Conservation (phyloP, 768 basidiomycete species). For the Termitomyces heimii region DNA sequence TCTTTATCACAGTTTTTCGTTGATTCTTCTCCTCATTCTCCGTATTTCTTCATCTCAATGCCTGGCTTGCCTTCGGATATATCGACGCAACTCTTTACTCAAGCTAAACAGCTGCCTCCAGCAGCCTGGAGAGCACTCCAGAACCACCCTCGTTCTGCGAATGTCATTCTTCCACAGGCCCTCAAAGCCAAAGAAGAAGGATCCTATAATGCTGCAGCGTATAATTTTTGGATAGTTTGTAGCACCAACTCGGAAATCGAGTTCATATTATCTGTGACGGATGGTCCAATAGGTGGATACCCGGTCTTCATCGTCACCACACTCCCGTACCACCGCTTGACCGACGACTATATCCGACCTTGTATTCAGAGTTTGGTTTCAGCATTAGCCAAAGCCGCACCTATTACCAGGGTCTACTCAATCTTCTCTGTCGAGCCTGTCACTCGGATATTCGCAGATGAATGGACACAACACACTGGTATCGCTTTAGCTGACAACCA, state of each 20-base stretch:
- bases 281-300: constrained; percentile 49
- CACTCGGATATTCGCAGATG: constrained; percentile 34
- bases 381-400: constrained; percentile 21
- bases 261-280: constrained; percentile 56
- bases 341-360: constrained; percentile 26
- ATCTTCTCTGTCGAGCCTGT: constrained; percentile 53
- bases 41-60: constrained; percentile 1
- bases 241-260: constrained; percentile 24
- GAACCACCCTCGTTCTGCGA: constrained; percentile 31
- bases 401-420: constrained; percentile 49
- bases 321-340: constrained; percentile 32
- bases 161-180: constrained; percentile 34
- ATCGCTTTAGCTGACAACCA: constrained; percentile 29
- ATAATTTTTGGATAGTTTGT: constrained; percentile 32
- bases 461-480: constrained; percentile 44
- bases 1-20: background rate
- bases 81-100: constrained; percentile 15
- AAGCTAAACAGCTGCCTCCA: constrained; percentile 29
- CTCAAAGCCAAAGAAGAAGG: constrained; percentile 20
- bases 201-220: background rate
- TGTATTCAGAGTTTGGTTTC: constrained; percentile 37
- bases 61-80: constrained; percentile 7
- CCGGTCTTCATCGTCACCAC: constrained; percentile 61
- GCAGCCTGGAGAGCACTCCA: constrained; percentile 31
- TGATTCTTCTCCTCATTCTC: background rate